Evolutionary conservation across 345 rosid genomes (phyloP).

Genomic region (Brassica cretica): DNA sequence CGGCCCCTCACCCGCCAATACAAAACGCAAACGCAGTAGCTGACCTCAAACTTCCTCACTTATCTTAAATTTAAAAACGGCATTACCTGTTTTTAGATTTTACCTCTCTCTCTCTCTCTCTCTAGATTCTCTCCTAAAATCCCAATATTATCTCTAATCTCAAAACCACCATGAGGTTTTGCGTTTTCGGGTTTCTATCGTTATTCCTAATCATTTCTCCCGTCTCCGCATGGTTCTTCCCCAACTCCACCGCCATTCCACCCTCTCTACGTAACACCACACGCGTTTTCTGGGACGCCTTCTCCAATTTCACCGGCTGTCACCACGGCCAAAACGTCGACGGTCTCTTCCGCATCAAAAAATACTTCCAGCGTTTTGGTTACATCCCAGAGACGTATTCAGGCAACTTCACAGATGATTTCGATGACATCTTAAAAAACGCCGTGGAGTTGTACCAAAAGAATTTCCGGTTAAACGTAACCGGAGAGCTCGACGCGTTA

Average conservation of each 20-base stretch:
- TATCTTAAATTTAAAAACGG: conserved; percentile 17
- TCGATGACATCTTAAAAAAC: conserved; percentile 56
- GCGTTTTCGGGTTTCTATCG: conserved; percentile 34
- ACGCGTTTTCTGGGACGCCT: conserved; percentile 37
- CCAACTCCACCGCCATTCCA: conserved; percentile 34
- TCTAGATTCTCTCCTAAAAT: conserved; percentile 45
- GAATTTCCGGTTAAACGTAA: conserved; percentile 66
- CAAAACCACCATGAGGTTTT: conserved; percentile 42
- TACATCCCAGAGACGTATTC: conserved; percentile 36
- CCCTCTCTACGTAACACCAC: conserved; percentile 40
- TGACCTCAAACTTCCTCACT: conserved; percentile 13
- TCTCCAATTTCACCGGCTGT: conserved; percentile 40
- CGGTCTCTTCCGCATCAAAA: conserved; percentile 36
- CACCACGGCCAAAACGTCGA: conserved; percentile 40
- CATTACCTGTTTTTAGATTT: conserved; percentile 35
- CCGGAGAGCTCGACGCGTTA: conserved; percentile 69
- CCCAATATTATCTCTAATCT: conserved; percentile 31
- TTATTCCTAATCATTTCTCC: conserved; percentile 28
- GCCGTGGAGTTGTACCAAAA: conserved; percentile 73
- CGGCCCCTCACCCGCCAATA: conserved; percentile 42
- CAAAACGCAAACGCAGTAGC: conserved; percentile 32
- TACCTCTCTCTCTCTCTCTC: conserved; percentile 31
- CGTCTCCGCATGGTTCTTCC: conserved; percentile 41
- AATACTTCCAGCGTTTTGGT: conserved; percentile 43
- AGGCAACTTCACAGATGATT: conserved; percentile 64